These are phyloP conservation scores for Diphasiastrum complanatum DNA, from an alignment of 83 land plant species.

Conservation along the genomic window DNA sequence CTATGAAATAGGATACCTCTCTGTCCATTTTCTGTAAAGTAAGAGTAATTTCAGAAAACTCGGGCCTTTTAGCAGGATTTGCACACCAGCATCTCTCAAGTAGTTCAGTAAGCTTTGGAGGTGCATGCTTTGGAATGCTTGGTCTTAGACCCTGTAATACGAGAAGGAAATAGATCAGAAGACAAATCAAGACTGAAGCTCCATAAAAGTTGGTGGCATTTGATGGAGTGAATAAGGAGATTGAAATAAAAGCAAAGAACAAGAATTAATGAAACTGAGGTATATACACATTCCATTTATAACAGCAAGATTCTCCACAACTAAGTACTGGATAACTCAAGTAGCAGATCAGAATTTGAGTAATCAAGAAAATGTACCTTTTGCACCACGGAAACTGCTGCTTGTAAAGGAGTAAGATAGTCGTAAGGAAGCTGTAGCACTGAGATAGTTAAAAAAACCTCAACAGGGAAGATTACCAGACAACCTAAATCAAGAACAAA, in stretches of 20 bases:
- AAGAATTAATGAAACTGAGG: neutral
- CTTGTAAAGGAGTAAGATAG: constrained; percentile 79
- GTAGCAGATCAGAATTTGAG: neutral
- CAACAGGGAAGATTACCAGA: neutral
- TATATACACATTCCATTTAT: no score
- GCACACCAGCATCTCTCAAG: constrained; percentile 14
- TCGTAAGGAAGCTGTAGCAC: constrained; percentile 79
- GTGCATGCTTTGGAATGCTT: constrained; percentile 11
- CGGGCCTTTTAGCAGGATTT: constrained; percentile 10
- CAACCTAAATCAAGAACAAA: neutral
- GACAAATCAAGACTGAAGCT: neutral
- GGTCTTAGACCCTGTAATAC: constrained; percentile 13
- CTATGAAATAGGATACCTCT: constrained; percentile 12
- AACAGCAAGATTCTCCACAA: no score
- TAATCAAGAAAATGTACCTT: constrained; percentile 43
- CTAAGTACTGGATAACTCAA: no score
- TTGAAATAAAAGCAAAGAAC: neutral
- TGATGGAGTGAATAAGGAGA: neutral
- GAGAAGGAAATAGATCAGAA: neutral
- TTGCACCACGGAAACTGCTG: constrained; percentile 90
- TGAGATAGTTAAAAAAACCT: neutral
- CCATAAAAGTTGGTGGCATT: neutral
- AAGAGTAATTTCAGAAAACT: constrained; percentile 11
- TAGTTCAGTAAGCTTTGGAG: constrained; percentile 10
- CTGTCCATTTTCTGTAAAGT: neutral